These are phyloP conservation scores for Fistulina hepatica DNA, from an alignment of 1,284 basidiomycete species.

Conservation along the genomic window DNA sequence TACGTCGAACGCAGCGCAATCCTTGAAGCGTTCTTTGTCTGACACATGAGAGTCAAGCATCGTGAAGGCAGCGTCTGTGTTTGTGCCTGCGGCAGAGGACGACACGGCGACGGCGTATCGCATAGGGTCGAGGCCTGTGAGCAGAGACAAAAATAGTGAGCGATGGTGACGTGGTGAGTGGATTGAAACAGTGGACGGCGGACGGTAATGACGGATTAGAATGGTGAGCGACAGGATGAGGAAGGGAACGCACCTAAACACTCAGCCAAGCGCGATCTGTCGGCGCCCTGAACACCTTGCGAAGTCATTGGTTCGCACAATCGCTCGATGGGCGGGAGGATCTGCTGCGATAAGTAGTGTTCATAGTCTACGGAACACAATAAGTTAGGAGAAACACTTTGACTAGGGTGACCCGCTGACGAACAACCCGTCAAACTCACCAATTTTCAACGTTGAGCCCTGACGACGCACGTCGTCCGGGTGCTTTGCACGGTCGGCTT, in stretches of 20 bases:
- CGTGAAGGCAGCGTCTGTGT: conserved; percentile 64
- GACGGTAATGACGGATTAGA: too few relatives aligned
- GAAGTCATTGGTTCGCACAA: conserved; percentile 90
- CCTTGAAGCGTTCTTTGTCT: conserved; percentile 79
- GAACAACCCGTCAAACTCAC: conserved; percentile 30
- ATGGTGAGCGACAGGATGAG: too few relatives aligned
- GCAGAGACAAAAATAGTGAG: neutral
- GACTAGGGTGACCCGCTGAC: neutral
- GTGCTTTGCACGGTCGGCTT: conserved; percentile 88
- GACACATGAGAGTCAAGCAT: conserved; percentile 87
- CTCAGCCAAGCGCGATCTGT: conserved; percentile 83
- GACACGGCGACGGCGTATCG: conserved; percentile 46
- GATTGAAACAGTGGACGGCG: too few relatives aligned
- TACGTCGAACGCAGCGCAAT: conserved; percentile 58
- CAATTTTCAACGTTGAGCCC: conserved; percentile 58
- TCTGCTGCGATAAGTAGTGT: conserved; percentile 85
- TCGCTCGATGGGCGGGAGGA: conserved; percentile 91
- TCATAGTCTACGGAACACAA: conserved; percentile 60
- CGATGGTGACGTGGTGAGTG: neutral
- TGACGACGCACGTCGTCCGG: conserved; percentile 83
- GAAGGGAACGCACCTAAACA: conserved; percentile 63
- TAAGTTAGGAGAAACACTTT: conserved; percentile 7
- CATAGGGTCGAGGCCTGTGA: conserved; percentile 74
- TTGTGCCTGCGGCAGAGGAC: conserved; percentile 50
- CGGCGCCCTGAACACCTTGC: conserved; percentile 98